phyloP scores from a whole-genome alignment of 306 rosid species.

The Begonia peltatifolia region DNA sequence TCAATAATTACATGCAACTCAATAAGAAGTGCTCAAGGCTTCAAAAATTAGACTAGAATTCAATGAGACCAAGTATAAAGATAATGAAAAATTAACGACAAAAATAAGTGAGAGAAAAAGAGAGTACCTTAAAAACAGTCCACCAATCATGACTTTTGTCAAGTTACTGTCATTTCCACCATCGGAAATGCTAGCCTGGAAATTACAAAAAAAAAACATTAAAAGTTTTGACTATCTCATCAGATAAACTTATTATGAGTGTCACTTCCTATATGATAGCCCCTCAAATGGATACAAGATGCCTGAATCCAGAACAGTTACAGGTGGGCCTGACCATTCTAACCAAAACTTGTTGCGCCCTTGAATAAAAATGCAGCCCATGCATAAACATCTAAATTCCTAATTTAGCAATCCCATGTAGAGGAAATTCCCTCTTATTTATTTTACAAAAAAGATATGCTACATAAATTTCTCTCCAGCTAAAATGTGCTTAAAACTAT shows the following conservation, averaged over 20 bases:
- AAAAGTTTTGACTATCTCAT: slow-evolving; percentile 6
- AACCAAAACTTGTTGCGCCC: no score
- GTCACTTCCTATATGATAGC: not conserved
- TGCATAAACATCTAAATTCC: no score
- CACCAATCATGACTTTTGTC: slow-evolving; percentile 71
- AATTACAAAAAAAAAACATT: slow-evolving; percentile 18
- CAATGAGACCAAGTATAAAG: not conserved
- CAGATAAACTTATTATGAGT: slow-evolving; percentile 2
- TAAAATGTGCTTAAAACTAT: no score
- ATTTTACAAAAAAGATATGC: not conserved
- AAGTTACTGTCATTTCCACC: slow-evolving; percentile 70
- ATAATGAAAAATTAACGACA: slow-evolving; percentile 1
- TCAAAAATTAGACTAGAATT: not conserved
- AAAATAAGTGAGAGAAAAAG: slow-evolving; percentile 1
- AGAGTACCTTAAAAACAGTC: slow-evolving; percentile 67
- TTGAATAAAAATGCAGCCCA: no score
- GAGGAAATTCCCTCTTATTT: no score
- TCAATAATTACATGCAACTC: no score
- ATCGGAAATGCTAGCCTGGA: slow-evolving; percentile 77
- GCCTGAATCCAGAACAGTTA: not conserved
- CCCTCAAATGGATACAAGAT: not conserved
- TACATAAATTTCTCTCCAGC: no score
- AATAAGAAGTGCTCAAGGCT: no score
- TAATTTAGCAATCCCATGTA: no score
- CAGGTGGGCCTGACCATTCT: not conserved